Conservation (phyloP, 2,329 filamentous ascomycete genomes). For the Hymenoscyphus fructigenus region DNA sequence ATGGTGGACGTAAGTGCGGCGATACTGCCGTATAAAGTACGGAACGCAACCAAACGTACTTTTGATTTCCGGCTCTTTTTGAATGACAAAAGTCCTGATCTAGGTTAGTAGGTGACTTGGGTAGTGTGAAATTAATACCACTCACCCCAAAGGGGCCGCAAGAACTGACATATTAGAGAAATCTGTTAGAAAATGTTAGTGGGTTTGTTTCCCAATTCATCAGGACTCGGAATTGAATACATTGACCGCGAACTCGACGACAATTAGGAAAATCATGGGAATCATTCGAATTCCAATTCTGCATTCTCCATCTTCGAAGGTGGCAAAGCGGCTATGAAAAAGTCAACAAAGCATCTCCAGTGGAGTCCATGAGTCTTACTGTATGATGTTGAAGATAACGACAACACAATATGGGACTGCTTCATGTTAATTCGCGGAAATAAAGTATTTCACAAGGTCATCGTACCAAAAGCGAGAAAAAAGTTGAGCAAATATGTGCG, state of each 20-base stretch:
- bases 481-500: conserved; percentile 62
- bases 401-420: conserved; percentile 42
- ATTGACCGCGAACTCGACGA: conserved; percentile 60
- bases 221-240: conserved; percentile 21
- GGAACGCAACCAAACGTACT: conserved; percentile 52
- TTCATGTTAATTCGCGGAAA: conserved; percentile 13
- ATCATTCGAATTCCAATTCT: conserved; percentile 60
- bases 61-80: conserved; percentile 45
- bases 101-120: neutral
- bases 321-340: conserved; percentile 53
- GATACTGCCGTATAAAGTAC: no score
- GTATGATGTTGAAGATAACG: conserved; percentile 53
- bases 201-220: neutral
- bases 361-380: neutral
- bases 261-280: conserved; percentile 61
- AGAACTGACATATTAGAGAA: conserved; percentile 62
- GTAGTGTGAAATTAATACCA: no score
- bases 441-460: neutral
- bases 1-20: no score
- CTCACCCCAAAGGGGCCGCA: conserved; percentile 58
- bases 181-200: no score
- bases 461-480: conserved; percentile 52
- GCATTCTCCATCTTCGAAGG: conserved; percentile 54
- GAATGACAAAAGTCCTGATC: conserved; percentile 55
- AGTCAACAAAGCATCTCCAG: neutral